Percentiles rank a stretch among this genome's conserved stretches.
These are phyloP conservation scores for Jamesozyma spencerorum DNA, from an alignment of 805 yeast species.

Conservation along the genomic window DNA sequence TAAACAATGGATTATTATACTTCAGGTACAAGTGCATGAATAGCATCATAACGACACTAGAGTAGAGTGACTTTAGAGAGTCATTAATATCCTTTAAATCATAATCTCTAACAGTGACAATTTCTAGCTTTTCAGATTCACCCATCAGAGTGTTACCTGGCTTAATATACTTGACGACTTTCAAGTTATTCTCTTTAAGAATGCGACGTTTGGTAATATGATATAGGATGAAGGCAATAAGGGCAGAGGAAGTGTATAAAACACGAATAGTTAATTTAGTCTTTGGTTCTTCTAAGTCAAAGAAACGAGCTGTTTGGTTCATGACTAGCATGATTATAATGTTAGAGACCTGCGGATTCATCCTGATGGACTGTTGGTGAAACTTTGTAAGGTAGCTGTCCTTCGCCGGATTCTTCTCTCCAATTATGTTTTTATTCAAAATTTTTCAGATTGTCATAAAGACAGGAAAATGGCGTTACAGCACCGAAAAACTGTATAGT, in stretches of 20 bases:
- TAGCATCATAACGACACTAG: constrained; percentile 92
- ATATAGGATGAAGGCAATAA: constrained; percentile 57
- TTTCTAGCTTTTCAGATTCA: constrained; percentile 60
- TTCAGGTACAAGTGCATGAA: constrained; percentile 97
- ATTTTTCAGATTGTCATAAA: too few relatives aligned
- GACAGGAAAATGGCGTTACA: too few relatives aligned
- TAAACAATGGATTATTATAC: constrained; percentile 91
- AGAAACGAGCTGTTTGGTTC: constrained; percentile 88
- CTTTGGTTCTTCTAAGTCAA: constrained; percentile 80
- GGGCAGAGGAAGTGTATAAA: constrained; percentile 59
- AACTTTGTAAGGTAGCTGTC: not conserved
- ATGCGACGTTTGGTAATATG: constrained; percentile 53
- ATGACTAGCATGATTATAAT: constrained; percentile 84
- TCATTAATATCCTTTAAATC: constrained; percentile 79
- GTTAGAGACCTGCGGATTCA: constrained; percentile 87
- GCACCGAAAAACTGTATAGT: too few relatives aligned
- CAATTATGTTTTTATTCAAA: too few relatives aligned
- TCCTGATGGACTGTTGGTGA: constrained; percentile 17
- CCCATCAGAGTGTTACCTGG: constrained; percentile 76
- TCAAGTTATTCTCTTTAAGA: constrained; percentile 71
- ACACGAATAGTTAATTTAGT: constrained; percentile 66
- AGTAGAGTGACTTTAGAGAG: constrained; percentile 74
- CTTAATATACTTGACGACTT: constrained; percentile 84
- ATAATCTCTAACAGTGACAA: constrained; percentile 90
- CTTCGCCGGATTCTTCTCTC: not conserved